A percentile compares a stretch with the other conserved stretches of the same genome.
Evolutionary conservation across 371 early-diverging fungal species (phyloP).

Genomic region (Entomophthora muscae): DNA sequence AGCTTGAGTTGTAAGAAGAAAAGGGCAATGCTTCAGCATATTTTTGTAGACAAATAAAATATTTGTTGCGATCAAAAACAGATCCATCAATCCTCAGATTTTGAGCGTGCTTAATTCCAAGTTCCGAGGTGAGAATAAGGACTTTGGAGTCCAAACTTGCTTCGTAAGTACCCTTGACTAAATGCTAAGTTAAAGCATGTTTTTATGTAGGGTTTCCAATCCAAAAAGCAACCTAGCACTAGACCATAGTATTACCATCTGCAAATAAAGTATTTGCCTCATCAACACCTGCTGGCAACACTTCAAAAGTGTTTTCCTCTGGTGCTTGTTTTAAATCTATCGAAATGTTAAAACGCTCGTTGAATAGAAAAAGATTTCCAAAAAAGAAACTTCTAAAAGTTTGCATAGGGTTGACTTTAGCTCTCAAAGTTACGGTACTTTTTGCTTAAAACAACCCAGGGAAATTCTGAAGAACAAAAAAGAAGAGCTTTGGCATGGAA

Average conservation of each 20-base stretch:
- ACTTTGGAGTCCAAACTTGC: slow-evolving; percentile 72
- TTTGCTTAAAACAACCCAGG: too few species aligned
- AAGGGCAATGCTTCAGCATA: slow-evolving; percentile 26
- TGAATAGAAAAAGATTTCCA: too few species aligned
- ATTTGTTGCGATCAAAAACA: slow-evolving; percentile 52
- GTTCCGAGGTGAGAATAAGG: slow-evolving; percentile 47
- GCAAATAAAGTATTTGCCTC: background rate
- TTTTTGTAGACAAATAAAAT: slow-evolving; percentile 32
- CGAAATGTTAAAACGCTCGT: too few species aligned
- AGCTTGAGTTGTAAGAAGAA: background rate
- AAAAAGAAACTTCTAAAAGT: too few species aligned
- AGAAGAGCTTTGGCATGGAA: too few species aligned
- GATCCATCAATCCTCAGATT: slow-evolving; percentile 46
- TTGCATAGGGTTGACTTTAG: too few species aligned
- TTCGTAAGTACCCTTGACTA: slow-evolving; percentile 61
- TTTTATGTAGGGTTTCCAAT: slow-evolving; percentile 3
- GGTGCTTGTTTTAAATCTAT: background rate
- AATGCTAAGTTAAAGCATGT: too few species aligned
- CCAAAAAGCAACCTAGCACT: background rate
- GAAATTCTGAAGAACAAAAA: too few species aligned
- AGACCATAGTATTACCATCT: background rate
- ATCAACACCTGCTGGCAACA: background rate
- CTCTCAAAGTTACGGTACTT: too few species aligned
- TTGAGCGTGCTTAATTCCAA: slow-evolving; percentile 56
- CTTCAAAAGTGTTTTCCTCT: background rate